Evolutionary conservation across 768 basidiomycete species (phyloP).

Genomic region (Leccinum uliginosum): DNA sequence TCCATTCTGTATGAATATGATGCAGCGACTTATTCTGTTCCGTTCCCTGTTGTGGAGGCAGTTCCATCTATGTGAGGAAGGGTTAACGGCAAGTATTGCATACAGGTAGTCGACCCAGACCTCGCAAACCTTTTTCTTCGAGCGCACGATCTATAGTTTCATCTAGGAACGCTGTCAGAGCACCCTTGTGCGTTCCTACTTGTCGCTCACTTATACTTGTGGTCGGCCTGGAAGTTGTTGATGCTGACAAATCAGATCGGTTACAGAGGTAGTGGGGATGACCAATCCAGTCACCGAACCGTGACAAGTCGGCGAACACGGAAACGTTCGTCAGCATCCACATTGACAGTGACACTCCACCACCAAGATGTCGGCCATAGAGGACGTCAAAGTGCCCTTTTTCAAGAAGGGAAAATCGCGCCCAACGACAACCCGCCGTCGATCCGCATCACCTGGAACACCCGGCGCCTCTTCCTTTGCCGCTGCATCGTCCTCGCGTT

Average conservation of each 20-base stretch:
- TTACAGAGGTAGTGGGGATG: slow-evolving; percentile 10
- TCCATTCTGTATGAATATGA: not conserved
- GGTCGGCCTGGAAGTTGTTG: not conserved
- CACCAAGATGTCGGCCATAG: slow-evolving; percentile 30
- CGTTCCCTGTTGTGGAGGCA: not conserved
- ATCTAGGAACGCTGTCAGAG: not conserved
- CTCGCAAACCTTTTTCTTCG: not conserved
- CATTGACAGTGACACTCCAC: not conserved
- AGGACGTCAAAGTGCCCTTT: slow-evolving; percentile 65
- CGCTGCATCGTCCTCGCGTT: slow-evolving; percentile 21
- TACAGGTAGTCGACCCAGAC: not conserved
- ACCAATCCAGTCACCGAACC: slow-evolving; percentile 15
- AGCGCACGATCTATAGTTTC: not conserved
- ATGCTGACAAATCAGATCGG: slow-evolving; percentile 8
- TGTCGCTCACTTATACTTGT: not conserved
- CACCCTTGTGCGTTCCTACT: not conserved
- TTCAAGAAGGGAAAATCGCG: slow-evolving; percentile 84
- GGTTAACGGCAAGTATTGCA: not conserved
- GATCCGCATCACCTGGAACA: slow-evolving; percentile 59
- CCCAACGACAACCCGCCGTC: slow-evolving; percentile 70
- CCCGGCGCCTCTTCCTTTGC: slow-evolving; percentile 17
- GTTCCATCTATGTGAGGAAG: not conserved
- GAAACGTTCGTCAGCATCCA: not conserved
- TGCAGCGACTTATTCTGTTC: not conserved
- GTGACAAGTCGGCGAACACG: not conserved